Conservation (phyloP, 75 land plant species). For the Adiantum capillusveneris region DNA sequence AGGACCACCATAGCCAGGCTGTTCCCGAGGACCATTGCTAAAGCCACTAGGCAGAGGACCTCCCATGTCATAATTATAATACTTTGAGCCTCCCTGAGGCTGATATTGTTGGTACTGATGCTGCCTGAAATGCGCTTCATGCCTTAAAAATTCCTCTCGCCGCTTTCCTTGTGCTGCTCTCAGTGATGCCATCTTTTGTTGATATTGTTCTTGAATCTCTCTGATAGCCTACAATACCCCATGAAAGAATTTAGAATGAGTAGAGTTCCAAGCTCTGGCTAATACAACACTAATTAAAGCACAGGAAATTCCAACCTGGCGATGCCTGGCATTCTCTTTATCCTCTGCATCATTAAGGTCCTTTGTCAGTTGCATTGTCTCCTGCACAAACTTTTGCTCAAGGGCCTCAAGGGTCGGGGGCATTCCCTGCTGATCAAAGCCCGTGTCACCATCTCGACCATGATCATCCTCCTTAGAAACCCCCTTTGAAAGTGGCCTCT, state of each 20-base stretch:
- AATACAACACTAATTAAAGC: neutral
- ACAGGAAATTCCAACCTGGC: slow-evolving; percentile 42
- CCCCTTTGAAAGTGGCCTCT: slow-evolving; percentile 22
- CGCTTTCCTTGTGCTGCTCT: slow-evolving; percentile 57
- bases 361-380: slow-evolving; percentile 66
- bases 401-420: slow-evolving; percentile 64
- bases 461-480: slow-evolving; percentile 33
- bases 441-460: slow-evolving; percentile 28
- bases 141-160: slow-evolving; percentile 63
- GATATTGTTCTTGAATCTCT: slow-evolving; percentile 72
- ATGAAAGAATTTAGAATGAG: neutral
- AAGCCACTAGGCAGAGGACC: neutral
- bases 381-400: slow-evolving; percentile 66
- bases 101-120: slow-evolving; percentile 27
- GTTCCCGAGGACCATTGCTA: neutral
- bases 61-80: neutral
- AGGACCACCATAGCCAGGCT: neutral
- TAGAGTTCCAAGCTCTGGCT: no score
- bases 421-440: slow-evolving; percentile 30
- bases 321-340: slow-evolving; percentile 74
- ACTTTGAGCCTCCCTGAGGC: neutral
- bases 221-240: slow-evolving; percentile 45
- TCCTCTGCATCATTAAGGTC: slow-evolving; percentile 78
- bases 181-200: slow-evolving; percentile 53
- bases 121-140: slow-evolving; percentile 60